phyloP scores from a whole-genome alignment of 2,329 filamentous ascomycete genomes.

The Paecilomyces fulvus region DNA sequence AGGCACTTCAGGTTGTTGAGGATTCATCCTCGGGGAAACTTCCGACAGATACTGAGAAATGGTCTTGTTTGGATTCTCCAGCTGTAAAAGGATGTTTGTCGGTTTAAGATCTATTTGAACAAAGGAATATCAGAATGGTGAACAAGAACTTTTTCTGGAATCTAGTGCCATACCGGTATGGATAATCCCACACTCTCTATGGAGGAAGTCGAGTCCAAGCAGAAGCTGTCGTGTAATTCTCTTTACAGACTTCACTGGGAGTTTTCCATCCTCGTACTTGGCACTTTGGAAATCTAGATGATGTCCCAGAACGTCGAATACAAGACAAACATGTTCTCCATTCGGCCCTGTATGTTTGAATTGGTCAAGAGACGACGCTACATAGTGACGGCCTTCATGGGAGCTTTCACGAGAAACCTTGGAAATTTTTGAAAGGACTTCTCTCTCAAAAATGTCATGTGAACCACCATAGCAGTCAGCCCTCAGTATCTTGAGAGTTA shows the following conservation, averaged over 20 bases:
- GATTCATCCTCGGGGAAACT: neutral
- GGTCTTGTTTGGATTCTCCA: slow-evolving; percentile 9
- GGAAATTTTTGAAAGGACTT: slow-evolving; percentile 9
- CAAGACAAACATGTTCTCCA: slow-evolving; percentile 20
- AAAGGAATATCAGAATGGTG: slow-evolving; percentile 1
- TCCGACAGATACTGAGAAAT: neutral
- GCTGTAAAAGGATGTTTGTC: slow-evolving; percentile 16
- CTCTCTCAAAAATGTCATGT: slow-evolving; percentile 16
- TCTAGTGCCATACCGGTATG: slow-evolving; percentile 15
- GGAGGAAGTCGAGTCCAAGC: slow-evolving; percentile 16
- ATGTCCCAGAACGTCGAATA: slow-evolving; percentile 18
- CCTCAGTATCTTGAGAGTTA: slow-evolving; percentile 16
- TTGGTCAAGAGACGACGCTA: slow-evolving; percentile 13
- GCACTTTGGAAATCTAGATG: slow-evolving; percentile 14
- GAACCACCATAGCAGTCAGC: slow-evolving; percentile 17
- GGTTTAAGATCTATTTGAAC: slow-evolving; percentile 15
- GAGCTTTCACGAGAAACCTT: slow-evolving; percentile 1
- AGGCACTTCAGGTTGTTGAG: neutral
- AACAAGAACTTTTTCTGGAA: neutral
- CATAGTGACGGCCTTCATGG: slow-evolving; percentile 13
- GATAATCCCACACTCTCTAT: slow-evolving; percentile 13
- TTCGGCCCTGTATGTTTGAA: slow-evolving; percentile 19
- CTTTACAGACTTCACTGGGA: slow-evolving; percentile 15
- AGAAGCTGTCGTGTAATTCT: slow-evolving; percentile 16
- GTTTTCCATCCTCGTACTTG: slow-evolving; percentile 12